phyloP scores from a whole-genome alignment of 352 stramenopile species.

The Phytophthora brassicae region DNA sequence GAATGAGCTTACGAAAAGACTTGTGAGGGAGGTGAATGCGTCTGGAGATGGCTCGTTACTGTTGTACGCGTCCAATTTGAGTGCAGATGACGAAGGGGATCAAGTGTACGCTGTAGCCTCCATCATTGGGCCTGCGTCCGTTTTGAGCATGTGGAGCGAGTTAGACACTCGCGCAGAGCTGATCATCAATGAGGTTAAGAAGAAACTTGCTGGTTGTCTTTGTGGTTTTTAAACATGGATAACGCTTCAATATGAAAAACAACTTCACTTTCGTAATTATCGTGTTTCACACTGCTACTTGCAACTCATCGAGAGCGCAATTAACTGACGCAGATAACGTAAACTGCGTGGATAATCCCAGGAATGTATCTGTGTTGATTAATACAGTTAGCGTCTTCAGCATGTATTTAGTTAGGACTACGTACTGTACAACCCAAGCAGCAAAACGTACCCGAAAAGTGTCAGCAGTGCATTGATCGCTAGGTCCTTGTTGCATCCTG shows the following conservation, averaged over 20 bases:
- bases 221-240: constrained; percentile 59
- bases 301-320: background rate
- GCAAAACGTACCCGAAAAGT: constrained; percentile 48
- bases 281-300: no score
- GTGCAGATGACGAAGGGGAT: constrained; percentile 9
- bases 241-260: constrained; percentile 9
- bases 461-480: constrained; percentile 71
- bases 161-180: constrained; percentile 41
- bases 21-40: constrained; percentile 67
- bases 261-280: constrained; percentile 10
- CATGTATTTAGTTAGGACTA: no score
- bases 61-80: constrained; percentile 22
- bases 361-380: constrained; percentile 45
- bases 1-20: constrained; percentile 58
- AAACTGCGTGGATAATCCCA: constrained; percentile 58
- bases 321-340: constrained; percentile 45
- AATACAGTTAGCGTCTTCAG: constrained; percentile 3
- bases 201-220: constrained; percentile 58
- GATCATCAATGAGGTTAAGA: constrained; percentile 56
- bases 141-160: constrained; percentile 60
- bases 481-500: constrained; percentile 59
- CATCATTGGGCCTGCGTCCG: constrained; percentile 35
- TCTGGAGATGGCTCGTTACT: constrained; percentile 50
- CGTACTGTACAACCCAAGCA: no score
- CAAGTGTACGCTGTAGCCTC: constrained; percentile 48